These are phyloP conservation scores for Daldinia vernicosa DNA, from an alignment of 495 filamentous ascomycete species.

Conservation along the genomic window DNA sequence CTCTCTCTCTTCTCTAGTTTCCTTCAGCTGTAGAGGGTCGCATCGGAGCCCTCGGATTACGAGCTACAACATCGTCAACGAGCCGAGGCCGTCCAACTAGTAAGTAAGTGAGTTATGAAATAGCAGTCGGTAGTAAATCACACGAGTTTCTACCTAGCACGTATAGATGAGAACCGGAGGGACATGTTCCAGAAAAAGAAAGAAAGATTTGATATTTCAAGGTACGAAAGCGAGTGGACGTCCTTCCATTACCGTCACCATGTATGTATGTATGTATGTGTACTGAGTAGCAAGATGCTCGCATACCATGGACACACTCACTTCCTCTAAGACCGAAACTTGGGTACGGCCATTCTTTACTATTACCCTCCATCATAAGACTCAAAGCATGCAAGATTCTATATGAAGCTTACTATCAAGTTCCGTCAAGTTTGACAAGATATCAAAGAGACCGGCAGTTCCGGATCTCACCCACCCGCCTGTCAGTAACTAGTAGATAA, in stretches of 20 bases:
- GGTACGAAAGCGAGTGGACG: background rate
- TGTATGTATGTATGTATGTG: too few relatives aligned
- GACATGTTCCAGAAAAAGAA: background rate
- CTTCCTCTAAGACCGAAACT: background rate
- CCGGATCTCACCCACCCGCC: conserved; percentile 9
- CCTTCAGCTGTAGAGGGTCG: background rate
- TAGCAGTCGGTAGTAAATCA: background rate
- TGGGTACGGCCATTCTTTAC: background rate
- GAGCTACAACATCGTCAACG: background rate
- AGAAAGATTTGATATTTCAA: conserved; percentile 2
- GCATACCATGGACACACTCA: background rate
- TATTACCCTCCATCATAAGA: conserved; percentile 5
- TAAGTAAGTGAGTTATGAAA: background rate
- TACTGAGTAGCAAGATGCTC: background rate
- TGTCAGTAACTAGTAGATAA: background rate
- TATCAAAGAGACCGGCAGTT: background rate
- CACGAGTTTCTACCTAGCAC: background rate
- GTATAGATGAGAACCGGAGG: background rate
- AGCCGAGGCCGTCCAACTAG: background rate
- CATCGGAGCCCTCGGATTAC: conserved; percentile 14
- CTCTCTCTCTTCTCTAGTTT: background rate
- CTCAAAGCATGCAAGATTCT: conserved; percentile 11
- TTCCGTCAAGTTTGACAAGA: background rate
- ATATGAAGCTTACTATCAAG: conserved; percentile 32
- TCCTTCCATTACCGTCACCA: background rate